Conservation (phyloP, 441 rosid species). For the Theobroma grandiflorum region DNA sequence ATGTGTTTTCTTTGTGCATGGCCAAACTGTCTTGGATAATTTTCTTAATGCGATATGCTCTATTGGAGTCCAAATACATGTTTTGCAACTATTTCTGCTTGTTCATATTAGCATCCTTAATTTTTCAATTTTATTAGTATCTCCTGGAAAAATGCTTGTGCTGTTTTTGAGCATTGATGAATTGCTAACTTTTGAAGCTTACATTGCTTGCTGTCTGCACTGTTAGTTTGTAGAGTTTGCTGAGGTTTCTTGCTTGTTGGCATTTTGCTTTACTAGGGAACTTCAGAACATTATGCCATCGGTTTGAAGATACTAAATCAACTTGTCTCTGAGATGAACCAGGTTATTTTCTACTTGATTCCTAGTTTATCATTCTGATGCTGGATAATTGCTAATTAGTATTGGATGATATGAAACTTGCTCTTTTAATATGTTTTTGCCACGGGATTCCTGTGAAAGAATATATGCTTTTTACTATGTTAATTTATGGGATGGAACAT, state of each 20-base stretch:
- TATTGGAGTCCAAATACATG: not conserved
- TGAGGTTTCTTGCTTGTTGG: constrained; percentile 23
- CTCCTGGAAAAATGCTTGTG: not conserved
- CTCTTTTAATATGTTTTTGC: not conserved
- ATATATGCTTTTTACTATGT: not conserved
- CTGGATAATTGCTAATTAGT: not conserved
- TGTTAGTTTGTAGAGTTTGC: constrained; percentile 23
- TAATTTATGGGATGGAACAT: not conserved
- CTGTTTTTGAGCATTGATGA: not conserved
- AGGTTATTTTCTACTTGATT: constrained; percentile 56
- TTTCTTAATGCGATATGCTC: not conserved
- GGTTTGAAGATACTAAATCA: constrained; percentile 97
- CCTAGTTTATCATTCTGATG: not conserved
- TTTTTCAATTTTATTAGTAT: not conserved
- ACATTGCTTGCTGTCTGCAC: not conserved
- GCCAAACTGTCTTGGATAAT: not conserved
- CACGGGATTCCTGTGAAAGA: not conserved
- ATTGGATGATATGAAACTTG: not conserved
- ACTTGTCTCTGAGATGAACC: constrained; percentile 98
- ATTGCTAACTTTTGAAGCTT: not conserved
- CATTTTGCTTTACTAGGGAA: constrained; percentile 59
- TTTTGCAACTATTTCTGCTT: not conserved
- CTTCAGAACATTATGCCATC: constrained; percentile 82
- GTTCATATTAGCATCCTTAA: not conserved
- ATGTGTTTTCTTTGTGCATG: not conserved